Evolutionary conservation across 352 stramenopile species (phyloP).

Genomic region (Globisporangium alternatum): DNA sequence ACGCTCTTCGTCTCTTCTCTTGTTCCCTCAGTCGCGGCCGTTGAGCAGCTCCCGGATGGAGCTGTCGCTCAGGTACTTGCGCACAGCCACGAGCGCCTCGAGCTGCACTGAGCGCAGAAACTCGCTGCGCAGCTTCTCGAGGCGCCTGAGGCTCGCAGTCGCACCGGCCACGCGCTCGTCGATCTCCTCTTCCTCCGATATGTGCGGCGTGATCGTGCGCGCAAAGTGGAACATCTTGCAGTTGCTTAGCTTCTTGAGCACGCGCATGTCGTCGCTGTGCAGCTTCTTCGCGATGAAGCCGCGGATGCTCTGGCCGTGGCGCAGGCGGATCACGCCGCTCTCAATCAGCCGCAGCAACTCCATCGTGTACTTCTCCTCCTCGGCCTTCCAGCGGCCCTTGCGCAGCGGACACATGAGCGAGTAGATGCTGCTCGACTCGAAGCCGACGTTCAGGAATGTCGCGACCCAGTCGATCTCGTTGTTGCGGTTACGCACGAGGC

Average conservation of each 20-base stretch:
- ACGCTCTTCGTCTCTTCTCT: not conserved
- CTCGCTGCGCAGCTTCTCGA: slow-evolving; percentile 60
- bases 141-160: slow-evolving; percentile 24
- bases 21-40: slow-evolving; percentile 20
- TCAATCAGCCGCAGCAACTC: slow-evolving; percentile 65
- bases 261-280: slow-evolving; percentile 80
- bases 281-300: slow-evolving; percentile 72
- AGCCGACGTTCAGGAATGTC: slow-evolving; percentile 71
- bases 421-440: slow-evolving; percentile 72
- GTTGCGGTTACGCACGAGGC: slow-evolving; percentile 63
- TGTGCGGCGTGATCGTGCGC: slow-evolving; percentile 52
- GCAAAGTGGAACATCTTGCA: slow-evolving; percentile 80
- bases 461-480: slow-evolving; percentile 81
- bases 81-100: slow-evolving; percentile 68
- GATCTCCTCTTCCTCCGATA: slow-evolving; percentile 51
- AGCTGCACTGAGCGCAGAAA: slow-evolving; percentile 78
- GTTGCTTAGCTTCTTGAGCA: slow-evolving; percentile 84
- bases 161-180: slow-evolving; percentile 38
- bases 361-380: slow-evolving; percentile 76
- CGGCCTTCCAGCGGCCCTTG: slow-evolving; percentile 70
- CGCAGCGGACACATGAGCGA: slow-evolving; percentile 69
- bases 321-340: slow-evolving; percentile 52
- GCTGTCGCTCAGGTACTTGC: slow-evolving; percentile 68
- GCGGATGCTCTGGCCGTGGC: slow-evolving; percentile 65
- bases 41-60: slow-evolving; percentile 67